Evolutionary conservation across 768 basidiomycete genomes (phyloP).

Genomic region (Hygrocybe coccinea): DNA sequence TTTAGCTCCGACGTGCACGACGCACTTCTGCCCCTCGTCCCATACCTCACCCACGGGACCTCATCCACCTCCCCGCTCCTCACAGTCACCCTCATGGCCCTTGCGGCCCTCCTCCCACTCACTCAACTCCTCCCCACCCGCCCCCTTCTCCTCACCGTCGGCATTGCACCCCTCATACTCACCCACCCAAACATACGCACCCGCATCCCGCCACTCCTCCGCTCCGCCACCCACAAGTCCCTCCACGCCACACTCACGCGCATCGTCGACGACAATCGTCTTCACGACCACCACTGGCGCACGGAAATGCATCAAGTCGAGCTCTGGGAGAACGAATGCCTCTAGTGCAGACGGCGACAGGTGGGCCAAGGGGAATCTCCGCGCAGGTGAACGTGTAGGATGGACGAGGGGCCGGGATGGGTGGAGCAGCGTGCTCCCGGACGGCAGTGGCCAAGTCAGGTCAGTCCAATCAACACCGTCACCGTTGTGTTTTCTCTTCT

Average conservation of each 20-base stretch:
- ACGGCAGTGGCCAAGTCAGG: constrained; percentile 55
- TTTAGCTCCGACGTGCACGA: constrained; percentile 61
- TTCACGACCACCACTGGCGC: constrained; percentile 61
- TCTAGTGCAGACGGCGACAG: constrained; percentile 16
- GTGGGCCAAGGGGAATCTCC: constrained; percentile 45
- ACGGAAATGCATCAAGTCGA: constrained; percentile 65
- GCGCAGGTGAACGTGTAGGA: constrained; percentile 46
- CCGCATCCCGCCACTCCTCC: constrained; percentile 29
- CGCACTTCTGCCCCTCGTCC: constrained; percentile 43
- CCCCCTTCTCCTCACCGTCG: constrained; percentile 41
- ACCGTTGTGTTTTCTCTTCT: constrained; percentile 1
- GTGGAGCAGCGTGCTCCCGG: constrained; percentile 52
- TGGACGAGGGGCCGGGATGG: constrained; percentile 74
- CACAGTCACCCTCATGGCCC: constrained; percentile 39
- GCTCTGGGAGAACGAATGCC: constrained; percentile 76
- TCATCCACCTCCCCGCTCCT: constrained; percentile 30
- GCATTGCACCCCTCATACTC: constrained; percentile 45
- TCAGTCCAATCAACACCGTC: too few relatives aligned
- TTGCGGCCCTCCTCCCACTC: constrained; percentile 48
- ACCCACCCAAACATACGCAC: constrained; percentile 45
- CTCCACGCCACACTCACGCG: constrained; percentile 30
- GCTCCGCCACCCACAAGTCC: constrained; percentile 7
- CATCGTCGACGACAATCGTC: constrained; percentile 58
- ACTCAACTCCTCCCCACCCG: constrained; percentile 46
- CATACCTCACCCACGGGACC: constrained; percentile 41